Evolutionary conservation across 768 basidiomycete species (phyloP).

Genomic region (Strobilomyces confusus): DNA sequence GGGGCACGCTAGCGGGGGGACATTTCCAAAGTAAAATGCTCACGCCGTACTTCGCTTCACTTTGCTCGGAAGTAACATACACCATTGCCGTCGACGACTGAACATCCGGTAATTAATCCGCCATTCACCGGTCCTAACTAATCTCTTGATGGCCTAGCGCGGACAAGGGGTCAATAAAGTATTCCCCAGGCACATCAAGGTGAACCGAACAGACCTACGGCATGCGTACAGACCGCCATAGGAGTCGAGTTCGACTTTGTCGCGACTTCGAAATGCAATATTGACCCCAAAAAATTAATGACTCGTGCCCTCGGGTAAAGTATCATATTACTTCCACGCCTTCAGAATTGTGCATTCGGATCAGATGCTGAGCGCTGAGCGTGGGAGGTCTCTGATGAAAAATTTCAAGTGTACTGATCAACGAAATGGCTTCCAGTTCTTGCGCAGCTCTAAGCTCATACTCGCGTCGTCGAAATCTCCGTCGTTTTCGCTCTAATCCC

Average conservation of each 20-base stretch:
- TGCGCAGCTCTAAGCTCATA: neutral
- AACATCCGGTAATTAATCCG: neutral
- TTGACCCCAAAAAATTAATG: neutral
- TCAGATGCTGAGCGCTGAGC: constrained; percentile 1
- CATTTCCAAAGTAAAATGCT: no score
- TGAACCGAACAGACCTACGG: neutral
- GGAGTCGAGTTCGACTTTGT: neutral
- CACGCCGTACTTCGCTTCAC: neutral
- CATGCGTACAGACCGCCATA: neutral
- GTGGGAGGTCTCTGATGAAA: constrained; percentile 3
- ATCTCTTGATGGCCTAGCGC: neutral
- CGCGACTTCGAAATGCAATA: neutral
- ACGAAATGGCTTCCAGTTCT: neutral
- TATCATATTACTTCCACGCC: neutral
- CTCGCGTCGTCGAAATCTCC: constrained; percentile 9
- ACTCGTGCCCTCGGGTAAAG: neutral
- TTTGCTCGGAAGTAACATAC: neutral
- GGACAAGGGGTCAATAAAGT: neutral
- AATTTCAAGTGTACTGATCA: neutral
- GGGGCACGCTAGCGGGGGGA: no score
- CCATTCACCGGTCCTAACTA: neutral
- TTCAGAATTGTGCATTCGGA: neutral
- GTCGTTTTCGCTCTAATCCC: constrained; percentile 20
- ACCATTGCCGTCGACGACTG: neutral
- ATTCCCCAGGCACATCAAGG: neutral